Base-by-base conservation (phyloP, 2,329 filamentous ascomycete species). In the Fusarium nelsonii region DNA sequence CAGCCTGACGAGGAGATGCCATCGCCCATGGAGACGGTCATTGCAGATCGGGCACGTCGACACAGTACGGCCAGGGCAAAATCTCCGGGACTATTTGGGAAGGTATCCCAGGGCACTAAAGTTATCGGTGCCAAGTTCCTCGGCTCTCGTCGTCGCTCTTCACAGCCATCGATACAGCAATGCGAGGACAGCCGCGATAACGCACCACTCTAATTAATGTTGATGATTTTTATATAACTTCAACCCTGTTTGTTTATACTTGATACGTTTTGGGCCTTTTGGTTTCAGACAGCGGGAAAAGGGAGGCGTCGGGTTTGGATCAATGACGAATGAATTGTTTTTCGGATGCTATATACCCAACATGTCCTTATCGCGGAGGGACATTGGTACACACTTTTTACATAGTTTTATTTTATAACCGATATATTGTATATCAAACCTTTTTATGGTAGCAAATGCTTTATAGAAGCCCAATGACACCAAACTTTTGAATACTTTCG, bases 101-200 rank as follows among this genome's bases (percentile, higher is more conserved):
- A 68, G 33, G 68, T 77, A 4, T 74, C 75, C 4, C 67, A 67
- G 20, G 56, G 72, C 8, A 62, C 75, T 2, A 70, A 55, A 34
- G 63, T 64, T 4, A 60, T 78, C 26, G 63, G 77, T 26, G 70
- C 69, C 33, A 78, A 73, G n/a, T 46, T 75, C 4, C 52, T 69
- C 39, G 67, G 70, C 18, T 58, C 73, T n/a, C 72, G 75, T 23
- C 70, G 76, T 26, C 75, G 74, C 30, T 77, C 75, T 20, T 79
- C 76, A 9, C 77, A 77, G 26, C 74, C 73, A 16, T 72, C 74
- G n/a, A 66, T 76, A 34, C 76, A 78, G 34, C 70, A 78, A 48
- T 72, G 59, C 44, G 77, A 78, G 55, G 74, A 73, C 39, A 73
- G 61, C 34, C 45, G 64, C 33, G 56, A 60, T 8, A 62, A 58